Conservation (phyloP, 1,284 basidiomycete genomes). For the Coniferiporia sulphurascens region DNA sequence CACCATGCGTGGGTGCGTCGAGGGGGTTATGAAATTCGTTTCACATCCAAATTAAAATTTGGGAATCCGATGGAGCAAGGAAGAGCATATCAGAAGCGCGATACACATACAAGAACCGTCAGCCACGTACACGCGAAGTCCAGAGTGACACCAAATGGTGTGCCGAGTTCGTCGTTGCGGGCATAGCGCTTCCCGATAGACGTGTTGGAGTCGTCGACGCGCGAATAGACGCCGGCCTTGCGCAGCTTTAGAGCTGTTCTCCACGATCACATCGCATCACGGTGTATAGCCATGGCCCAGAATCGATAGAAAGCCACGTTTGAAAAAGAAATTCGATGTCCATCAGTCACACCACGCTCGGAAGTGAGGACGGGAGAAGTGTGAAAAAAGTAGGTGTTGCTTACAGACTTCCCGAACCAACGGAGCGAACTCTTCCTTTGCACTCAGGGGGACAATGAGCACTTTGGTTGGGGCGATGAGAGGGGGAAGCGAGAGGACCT, state of each 20-base stretch:
- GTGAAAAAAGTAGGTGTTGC: conserved; percentile 32
- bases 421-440: conserved; percentile 81
- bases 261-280: conserved; percentile 12
- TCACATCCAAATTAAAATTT: background rate
- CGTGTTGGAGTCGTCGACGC: conserved; percentile 93
- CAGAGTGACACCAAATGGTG: conserved; percentile 93
- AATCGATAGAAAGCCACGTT: conserved; percentile 8
- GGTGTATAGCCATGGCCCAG: background rate
- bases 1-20: background rate
- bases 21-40: background rate
- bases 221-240: conserved; percentile 81
- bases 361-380: conserved; percentile 13
- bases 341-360: conserved; percentile 16
- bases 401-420: conserved; percentile 87
- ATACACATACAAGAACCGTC: conserved; percentile 5
- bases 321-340: conserved; percentile 13
- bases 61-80: background rate
- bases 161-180: conserved; percentile 97
- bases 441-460: conserved; percentile 93
- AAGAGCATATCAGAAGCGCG: background rate
- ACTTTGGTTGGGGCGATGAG: conserved; percentile 96
- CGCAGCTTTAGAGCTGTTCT: conserved; percentile 78
- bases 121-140: conserved; percentile 89
- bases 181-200: conserved; percentile 97
- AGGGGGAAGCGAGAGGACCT: conserved; percentile 88